A percentile compares a stretch with the other conserved stretches of the same genome.
These are phyloP conservation scores for Leucogyrophana mollusca DNA, from an alignment of 768 basidiomycete genomes.

Conservation along the genomic window DNA sequence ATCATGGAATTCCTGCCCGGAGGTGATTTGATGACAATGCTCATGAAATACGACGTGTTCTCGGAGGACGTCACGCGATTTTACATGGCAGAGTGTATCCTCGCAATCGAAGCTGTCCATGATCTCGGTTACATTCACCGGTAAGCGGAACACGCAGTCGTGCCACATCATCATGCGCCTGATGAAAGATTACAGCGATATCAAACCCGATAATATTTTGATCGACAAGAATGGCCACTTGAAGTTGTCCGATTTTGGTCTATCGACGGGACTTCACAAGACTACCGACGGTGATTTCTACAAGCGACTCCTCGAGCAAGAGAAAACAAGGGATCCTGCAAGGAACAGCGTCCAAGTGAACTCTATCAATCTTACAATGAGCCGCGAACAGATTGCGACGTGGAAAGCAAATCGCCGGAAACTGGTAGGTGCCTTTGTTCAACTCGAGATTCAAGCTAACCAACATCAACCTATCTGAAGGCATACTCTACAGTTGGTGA, in stretches of 20 bases:
- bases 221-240: slow-evolving; percentile 97
- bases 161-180: neutral
- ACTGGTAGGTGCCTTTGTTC: slow-evolving; percentile 50
- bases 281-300: slow-evolving; percentile 93
- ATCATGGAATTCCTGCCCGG: slow-evolving; percentile 94
- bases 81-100: slow-evolving; percentile 98
- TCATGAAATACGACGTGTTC: slow-evolving; percentile 99
- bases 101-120: slow-evolving; percentile 98
- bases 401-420: slow-evolving; percentile 99
- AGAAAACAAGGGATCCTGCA: slow-evolving; percentile 60
- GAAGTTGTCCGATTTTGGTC: slow-evolving; percentile 97
- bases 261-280: slow-evolving; percentile 97
- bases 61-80: slow-evolving; percentile 98
- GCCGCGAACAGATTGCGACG: slow-evolving; percentile 93
- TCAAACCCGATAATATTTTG: slow-evolving; percentile 98
- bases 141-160: slow-evolving; percentile 40
- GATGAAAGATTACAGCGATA: slow-evolving; percentile 62
- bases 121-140: slow-evolving; percentile 99
- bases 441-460: neutral
- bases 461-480: slow-evolving; percentile 36
- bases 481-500: slow-evolving; percentile 87
- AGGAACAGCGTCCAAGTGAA: slow-evolving; percentile 98
- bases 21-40: slow-evolving; percentile 99
- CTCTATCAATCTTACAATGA: slow-evolving; percentile 96
- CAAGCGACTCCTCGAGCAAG: slow-evolving; percentile 83